Percentiles rank a stretch among this genome's conserved stretches.
Conservation (phyloP, 2,329 filamentous ascomycete species). For the Seiridium cupressi region DNA sequence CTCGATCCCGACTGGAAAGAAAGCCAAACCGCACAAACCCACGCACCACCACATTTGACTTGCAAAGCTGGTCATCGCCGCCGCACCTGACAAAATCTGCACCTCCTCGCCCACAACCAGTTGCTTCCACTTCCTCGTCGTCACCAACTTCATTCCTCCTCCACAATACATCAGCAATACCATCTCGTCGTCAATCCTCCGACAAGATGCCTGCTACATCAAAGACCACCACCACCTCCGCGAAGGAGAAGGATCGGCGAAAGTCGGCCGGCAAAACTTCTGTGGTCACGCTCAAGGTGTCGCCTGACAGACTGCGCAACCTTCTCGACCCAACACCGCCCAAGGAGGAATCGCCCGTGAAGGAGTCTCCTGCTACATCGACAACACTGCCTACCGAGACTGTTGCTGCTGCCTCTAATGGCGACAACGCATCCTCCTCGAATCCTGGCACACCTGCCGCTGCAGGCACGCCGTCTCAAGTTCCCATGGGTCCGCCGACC, state of each 20-base stretch:
- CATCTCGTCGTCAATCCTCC: background rate
- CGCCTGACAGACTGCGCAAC: constrained; percentile 48
- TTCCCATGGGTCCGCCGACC: constrained; percentile 57
- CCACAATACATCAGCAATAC: background rate
- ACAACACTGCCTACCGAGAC: constrained; percentile 32
- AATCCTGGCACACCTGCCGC: constrained; percentile 57
- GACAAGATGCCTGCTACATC: constrained; percentile 32
- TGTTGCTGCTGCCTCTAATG: constrained; percentile 41
- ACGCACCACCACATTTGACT: background rate
- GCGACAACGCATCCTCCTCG: constrained; percentile 59
- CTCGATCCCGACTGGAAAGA: background rate
- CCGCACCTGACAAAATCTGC: constrained; percentile 5
- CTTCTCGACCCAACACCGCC: constrained; percentile 43
- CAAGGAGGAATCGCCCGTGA: constrained; percentile 43
- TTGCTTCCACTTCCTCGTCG: constrained; percentile 1
- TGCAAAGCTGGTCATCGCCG: constrained; percentile 4
- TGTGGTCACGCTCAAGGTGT: constrained; percentile 50
- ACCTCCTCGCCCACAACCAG: constrained; percentile 4
- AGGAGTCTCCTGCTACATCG: constrained; percentile 46
- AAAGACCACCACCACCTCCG: constrained; percentile 29
- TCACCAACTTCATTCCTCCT: constrained; percentile 2
- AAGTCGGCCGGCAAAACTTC: constrained; percentile 31
- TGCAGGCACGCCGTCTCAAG: constrained; percentile 53
- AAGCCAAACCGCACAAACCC: background rate
- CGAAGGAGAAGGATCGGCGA: constrained; percentile 44